phyloP scores from a whole-genome alignment of 768 basidiomycete genomes.

The Rhodotorula babjevae region DNA sequence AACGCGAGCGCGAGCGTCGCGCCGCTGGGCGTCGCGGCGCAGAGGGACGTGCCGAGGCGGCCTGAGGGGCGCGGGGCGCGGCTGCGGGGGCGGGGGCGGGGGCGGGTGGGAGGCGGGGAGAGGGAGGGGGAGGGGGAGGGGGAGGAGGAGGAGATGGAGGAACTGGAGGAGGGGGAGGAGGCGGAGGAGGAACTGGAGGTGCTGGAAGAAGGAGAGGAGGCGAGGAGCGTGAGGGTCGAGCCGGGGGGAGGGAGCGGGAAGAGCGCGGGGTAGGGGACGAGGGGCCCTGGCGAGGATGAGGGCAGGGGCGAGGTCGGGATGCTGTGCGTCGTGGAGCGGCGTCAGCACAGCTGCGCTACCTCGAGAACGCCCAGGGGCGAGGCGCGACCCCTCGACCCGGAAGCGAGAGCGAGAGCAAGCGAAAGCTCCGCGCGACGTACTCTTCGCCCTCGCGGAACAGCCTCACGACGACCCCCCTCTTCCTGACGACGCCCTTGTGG shows the following conservation, averaged over 20 bases:
- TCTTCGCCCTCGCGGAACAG: constrained; percentile 52
- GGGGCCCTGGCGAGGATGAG: constrained; percentile 22
- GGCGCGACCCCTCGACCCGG: too few relatives aligned
- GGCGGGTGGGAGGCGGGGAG: not conserved
- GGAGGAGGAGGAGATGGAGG: too few relatives aligned
- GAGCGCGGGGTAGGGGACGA: constrained; percentile 21
- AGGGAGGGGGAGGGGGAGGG: constrained; percentile 14
- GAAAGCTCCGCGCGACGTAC: constrained; percentile 27
- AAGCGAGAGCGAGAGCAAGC: too few relatives aligned
- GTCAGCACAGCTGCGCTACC: too few relatives aligned
- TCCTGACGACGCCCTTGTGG: constrained; percentile 84
- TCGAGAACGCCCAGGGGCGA: too few relatives aligned
- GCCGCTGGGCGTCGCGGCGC: not conserved
- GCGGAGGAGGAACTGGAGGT: too few relatives aligned
- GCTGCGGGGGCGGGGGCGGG: too few relatives aligned
- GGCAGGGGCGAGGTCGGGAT: not conserved
- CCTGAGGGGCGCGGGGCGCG: constrained; percentile 15
- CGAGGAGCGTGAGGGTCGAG: constrained; percentile 26
- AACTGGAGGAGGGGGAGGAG: too few relatives aligned
- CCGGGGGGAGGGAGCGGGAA: constrained; percentile 27
- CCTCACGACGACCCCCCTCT: constrained; percentile 77
- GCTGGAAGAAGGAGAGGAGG: too few relatives aligned
- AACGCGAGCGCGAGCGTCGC: constrained; percentile 28
- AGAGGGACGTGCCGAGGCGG: constrained; percentile 25
- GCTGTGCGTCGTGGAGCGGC: constrained; percentile 2